Conservation (phyloP, 805 yeast genomes). For the Grigorovia yakushimaensis region DNA sequence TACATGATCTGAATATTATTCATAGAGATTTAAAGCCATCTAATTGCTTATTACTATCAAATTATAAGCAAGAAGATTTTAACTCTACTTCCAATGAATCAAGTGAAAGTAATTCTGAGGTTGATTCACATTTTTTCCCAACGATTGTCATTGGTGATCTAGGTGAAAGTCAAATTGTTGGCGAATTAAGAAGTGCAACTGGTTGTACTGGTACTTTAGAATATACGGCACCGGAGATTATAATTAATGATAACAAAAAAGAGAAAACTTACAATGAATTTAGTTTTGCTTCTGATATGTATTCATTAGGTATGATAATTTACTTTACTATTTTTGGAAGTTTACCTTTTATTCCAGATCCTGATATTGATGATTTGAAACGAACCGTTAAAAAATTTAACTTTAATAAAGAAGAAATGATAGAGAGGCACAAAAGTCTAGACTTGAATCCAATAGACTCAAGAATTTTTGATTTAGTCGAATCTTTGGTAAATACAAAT, state of each 20-base stretch:
- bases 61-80: conserved; percentile 13
- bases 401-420: conserved; percentile 15
- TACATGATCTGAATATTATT: conserved; percentile 67
- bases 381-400: conserved; percentile 27
- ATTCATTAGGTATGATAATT: conserved; percentile 76
- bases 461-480: conserved; percentile 32
- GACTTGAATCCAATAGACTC: conserved; percentile 16
- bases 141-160: conserved; percentile 76
- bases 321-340: conserved; percentile 62
- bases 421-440: conserved; percentile 12
- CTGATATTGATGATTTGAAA: conserved; percentile 24
- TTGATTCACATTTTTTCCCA: conserved; percentile 36
- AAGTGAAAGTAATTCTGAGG: conserved; percentile 4
- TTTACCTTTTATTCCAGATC: conserved; percentile 44
- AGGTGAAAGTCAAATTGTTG: conserved; percentile 78
- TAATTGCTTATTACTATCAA: conserved; percentile 52
- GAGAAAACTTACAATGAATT: conserved; percentile 43
- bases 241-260: conserved; percentile 20
- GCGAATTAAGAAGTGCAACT: conserved; percentile 52
- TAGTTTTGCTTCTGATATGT: conserved; percentile 65
- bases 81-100: conserved; percentile 11
- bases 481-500: conserved; percentile 29
- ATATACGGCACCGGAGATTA: conserved; percentile 77
- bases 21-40: conserved; percentile 88
- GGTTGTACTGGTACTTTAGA: conserved; percentile 87